phyloP scores from a whole-genome alignment of 2,329 filamentous ascomycete species.

The Zymoseptoria pseudotritici region DNA sequence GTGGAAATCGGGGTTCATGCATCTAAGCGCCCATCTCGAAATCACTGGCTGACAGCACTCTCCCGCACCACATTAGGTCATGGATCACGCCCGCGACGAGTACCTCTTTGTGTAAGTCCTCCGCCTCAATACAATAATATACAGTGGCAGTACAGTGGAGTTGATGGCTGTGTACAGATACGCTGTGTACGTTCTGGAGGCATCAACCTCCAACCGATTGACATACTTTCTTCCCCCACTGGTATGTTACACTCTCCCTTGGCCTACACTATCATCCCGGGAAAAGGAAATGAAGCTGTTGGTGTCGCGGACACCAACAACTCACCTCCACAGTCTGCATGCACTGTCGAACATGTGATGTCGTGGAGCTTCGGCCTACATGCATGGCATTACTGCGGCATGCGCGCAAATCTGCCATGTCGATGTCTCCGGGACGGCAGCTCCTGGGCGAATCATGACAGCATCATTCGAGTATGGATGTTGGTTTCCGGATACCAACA shows the following conservation, averaged over 20 bases:
- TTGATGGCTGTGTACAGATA: constrained; percentile 34
- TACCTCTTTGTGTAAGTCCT: constrained; percentile 64
- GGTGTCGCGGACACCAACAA: background rate
- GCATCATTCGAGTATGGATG: constrained; percentile 10
- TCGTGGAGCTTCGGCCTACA: background rate
- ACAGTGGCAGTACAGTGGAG: constrained; percentile 35
- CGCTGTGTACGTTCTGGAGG: constrained; percentile 49
- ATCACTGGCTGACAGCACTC: constrained; percentile 26
- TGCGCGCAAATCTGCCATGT: background rate
- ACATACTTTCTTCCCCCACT: constrained; percentile 43
- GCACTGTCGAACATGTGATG: constrained; percentile 11
- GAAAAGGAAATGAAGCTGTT: background rate
- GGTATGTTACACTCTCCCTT: constrained; percentile 29
- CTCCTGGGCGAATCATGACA: constrained; percentile 11
- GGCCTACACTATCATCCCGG: background rate
- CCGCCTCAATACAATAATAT: constrained; percentile 41
- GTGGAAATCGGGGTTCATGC: constrained; percentile 9
- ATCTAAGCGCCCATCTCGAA: constrained; percentile 20
- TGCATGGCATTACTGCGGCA: constrained; percentile 1
- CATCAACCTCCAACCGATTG: constrained; percentile 41
- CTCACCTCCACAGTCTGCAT: background rate
- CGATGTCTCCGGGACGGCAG: constrained; percentile 1
- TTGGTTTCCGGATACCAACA: constrained; percentile 16
- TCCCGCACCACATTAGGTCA: constrained; percentile 38
- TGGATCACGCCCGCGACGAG: constrained; percentile 61